Conservation (phyloP, 1,284 basidiomycete genomes). For the Cryptococcus deneoformans region DNA sequence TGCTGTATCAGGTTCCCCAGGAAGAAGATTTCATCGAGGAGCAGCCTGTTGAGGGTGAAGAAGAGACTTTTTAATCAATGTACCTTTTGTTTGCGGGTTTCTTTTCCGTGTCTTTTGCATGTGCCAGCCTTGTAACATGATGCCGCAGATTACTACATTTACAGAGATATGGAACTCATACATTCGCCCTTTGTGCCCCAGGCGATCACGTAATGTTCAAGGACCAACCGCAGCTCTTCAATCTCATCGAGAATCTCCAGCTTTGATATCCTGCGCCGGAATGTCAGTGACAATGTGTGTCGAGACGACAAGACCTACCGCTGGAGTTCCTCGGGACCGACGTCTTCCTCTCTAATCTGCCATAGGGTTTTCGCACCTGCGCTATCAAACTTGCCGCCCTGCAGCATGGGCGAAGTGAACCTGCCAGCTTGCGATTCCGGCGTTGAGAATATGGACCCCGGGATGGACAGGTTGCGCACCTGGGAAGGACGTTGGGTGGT, state of each 20-base stretch:
- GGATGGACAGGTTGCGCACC: conserved; percentile 65
- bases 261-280: conserved; percentile 59
- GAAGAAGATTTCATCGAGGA: conserved; percentile 50
- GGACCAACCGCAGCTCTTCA: conserved; percentile 83
- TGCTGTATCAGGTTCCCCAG: conserved; percentile 42
- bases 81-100: not conserved
- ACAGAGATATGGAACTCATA: conserved; percentile 9
- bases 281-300: not conserved
- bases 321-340: conserved; percentile 59
- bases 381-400: conserved; percentile 54
- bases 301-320: conserved; percentile 53
- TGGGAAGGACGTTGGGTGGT: too few species aligned
- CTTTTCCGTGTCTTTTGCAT: too few species aligned
- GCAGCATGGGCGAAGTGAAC: conserved; percentile 52
- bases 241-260: conserved; percentile 86
- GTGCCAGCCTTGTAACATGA: too few species aligned
- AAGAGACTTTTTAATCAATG: conserved; percentile 56
- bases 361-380: conserved; percentile 63
- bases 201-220: conserved; percentile 81
- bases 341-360: conserved; percentile 61
- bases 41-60: conserved; percentile 51
- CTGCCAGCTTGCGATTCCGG: conserved; percentile 60
- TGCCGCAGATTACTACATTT: too few species aligned
- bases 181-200: conserved; percentile 57
- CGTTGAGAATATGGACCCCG: conserved; percentile 64